Evolutionary conservation across 805 yeast species (phyloP), one percentile per base, ranked within the genome.

Genomic region (Candida ortonii): DNA sequence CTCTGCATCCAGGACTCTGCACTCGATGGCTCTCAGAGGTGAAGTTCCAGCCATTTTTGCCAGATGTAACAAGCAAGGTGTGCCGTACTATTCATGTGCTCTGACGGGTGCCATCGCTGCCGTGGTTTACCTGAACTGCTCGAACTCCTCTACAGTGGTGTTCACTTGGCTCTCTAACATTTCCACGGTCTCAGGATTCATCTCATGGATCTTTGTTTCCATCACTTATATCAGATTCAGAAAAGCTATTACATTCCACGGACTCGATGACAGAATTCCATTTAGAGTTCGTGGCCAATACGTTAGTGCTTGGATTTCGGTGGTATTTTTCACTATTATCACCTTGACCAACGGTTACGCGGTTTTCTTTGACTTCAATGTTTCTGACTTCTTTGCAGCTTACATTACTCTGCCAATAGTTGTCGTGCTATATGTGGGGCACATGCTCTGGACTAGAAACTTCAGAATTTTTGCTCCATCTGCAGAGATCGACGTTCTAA

Each of bases 101-200:
- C 55, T 78, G 12, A 67, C 78, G 30, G 62, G 72, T 32, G 45
- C 60, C 9, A 56, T 76, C 31, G 62, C 71, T 1, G 66, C 71
- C 33, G 65, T 84, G 46, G 84, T 84, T 2, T 84, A 66, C 59
- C 75, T 84, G 78, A 76, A 80, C 36, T 78, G 73, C 23, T 68
- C 83, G 5, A 59, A 72, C 25, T 65, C 75, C 9, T 66, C 89
- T 2, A 61, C 78, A 13, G 67, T 67, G 20, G 73, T 82, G 17
- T 84, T 84, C 64, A 62, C 71, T 15, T 80, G 86, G 86, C 70
- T 80, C 36, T 64, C 80, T 12, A 78, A 79, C 53, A 71, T 80
- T 44, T 70, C 80, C 19, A 77, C 84, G 21, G 73, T 79, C 33
- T 75, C 84, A 3, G 85, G 85, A 11, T 78, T 80, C 59, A 53